Evolutionary conservation across 1,284 basidiomycete species (phyloP), one percentile per base, ranked within the genome.

Genomic region (Tremellales sp.): DNA sequence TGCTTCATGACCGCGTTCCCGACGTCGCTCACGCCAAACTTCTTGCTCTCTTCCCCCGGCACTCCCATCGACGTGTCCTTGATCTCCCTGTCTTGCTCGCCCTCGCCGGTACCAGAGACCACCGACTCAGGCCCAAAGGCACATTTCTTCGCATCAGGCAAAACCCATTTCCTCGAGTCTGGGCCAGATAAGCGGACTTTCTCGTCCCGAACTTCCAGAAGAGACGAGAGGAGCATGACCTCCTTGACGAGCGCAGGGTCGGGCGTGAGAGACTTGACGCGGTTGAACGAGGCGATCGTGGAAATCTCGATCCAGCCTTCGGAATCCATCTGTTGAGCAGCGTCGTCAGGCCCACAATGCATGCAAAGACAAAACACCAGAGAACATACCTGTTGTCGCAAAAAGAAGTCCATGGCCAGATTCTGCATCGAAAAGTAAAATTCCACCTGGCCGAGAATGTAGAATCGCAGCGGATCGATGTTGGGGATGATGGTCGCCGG

Each of bases 361-460:
- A 3, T 7, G 13, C 21, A 29, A 5, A 8, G 16, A 4, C 9
- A 36, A 5, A n/a, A 46, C 36, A 48, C 36, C 31, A 25, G 19
- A 18, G 28, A 5, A 60, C 75, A 51, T 39, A 87, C 88, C 74
- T 80, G 77, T 70, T 84, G 78, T 47, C 87, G 79, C 29, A 94
- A 75, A 73, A 79, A 92, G 57, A 86, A 79, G 70, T 94, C 90
- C 67, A 82, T 81, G 16, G 80, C 84, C 73, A 94, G 77, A 66
- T 93, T 93, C 61, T 93, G 83, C 50, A 83, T 78, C 62, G 86
- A 87, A 53, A 93, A 77, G 73, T 92, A 93, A 69, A 89, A 93
- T 71, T 93, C 90, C 48, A 92, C 73, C 60, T 75, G 87, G 4
- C 81, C 84, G 25, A 90, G 78, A 24, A 91, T 75, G 61, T 79